Evolutionary conservation across 495 filamentous ascomycete genomes (phyloP), one percentile per base, ranked within the genome.

Genomic region (Xylaria intraflava): DNA sequence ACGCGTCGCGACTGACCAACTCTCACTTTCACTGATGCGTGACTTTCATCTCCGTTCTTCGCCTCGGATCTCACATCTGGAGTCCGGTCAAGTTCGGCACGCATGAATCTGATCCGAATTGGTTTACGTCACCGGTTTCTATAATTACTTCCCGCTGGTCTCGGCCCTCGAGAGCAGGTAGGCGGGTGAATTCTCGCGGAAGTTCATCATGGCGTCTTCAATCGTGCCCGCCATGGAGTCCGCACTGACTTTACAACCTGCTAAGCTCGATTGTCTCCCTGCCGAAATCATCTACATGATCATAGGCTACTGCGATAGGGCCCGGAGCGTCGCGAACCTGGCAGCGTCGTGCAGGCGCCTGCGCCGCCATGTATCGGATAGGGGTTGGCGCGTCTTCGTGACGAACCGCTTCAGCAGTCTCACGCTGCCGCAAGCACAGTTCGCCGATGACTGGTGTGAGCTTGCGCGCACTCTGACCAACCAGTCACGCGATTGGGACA

Each of bases 331-430:
- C 8, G 53, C 68, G 3, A 55, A 61, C 23, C 60, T 77, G 1
- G 56, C 62, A 6, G 55, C 62, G 9, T 56, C 65, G 0, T 73
- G 65, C 43, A 64, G 50, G 23, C 56, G 59, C 3, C 46, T 73
- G 10, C 44, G 65, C 41, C 56, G 39, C 2, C 46, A 73, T 12
- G 45, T 74, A 38, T 50, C 40, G 0, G 51, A 59, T 10, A 63
- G 65, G 3, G 74, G 74, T 1, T 77, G 74, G 74, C 62, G 69
- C 8, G 63, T 69, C 39, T 77, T 76, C 35, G 69, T 76, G 9
- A 64, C 53, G 22, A 55, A 31, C 27, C 57, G 63, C n/a, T 77
- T 77, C 46, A 60, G 58, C 9, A 68, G 67, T 1, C 62, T 74
- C 9, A 47, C 31, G 2, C 19, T 69, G 1, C 65, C 68, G 0